Base-by-base conservation (phyloP, 2,329 filamentous ascomycete species). In the Tolypocladium paradoxum region DNA sequence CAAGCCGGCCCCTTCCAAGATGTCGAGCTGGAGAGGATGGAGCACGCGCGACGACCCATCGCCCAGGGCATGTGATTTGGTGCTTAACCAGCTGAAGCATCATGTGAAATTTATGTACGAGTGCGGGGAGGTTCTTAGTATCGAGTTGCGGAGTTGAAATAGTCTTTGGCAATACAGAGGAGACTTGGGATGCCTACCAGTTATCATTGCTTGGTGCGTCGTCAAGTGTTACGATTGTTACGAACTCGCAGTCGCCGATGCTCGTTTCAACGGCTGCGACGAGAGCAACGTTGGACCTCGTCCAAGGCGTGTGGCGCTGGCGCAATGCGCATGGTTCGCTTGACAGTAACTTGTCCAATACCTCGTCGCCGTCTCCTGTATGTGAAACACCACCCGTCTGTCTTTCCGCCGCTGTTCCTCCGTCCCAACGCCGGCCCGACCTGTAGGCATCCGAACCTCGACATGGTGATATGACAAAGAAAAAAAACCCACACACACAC, bases 21-120 rank as follows among this genome's bases (percentile, higher is more conserved):
- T 40, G 68, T 70, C 14, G 68, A 70, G 55, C 49, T 70, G 22
- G 53, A 55, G 53, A 57, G 58, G 20, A 50, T 65, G 55, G 50
- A 57, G 18, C 38, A 49, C 29, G 46, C 52, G 40, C 52, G 27
- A 12, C 47, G 18, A 5, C 46, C 33, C 6, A 36, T 53, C 14
- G 48, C 29, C 35, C 45, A 27, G 22, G 38, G 43, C 18, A 47
- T 33, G 12, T 47, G 27, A 33, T 47, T 6, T 47, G 14, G 9
- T 4, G 8, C 9, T 27, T 2, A 9, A 9, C 14, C 8, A 29
- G 22, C 40, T 16, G 18, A 14, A 14, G 9, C 2, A 2, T n/a
- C 3, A 3, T 4, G 1, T 34, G 33, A 34, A 20, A 2, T 31
- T 12, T 31, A 11, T 46, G 27, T 46, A 31, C n/a, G 24, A 46